Evolutionary conservation across 2,329 filamentous ascomycete species (phyloP), one percentile per base, ranked within the genome.

Genomic region (Camillea tinctor): DNA sequence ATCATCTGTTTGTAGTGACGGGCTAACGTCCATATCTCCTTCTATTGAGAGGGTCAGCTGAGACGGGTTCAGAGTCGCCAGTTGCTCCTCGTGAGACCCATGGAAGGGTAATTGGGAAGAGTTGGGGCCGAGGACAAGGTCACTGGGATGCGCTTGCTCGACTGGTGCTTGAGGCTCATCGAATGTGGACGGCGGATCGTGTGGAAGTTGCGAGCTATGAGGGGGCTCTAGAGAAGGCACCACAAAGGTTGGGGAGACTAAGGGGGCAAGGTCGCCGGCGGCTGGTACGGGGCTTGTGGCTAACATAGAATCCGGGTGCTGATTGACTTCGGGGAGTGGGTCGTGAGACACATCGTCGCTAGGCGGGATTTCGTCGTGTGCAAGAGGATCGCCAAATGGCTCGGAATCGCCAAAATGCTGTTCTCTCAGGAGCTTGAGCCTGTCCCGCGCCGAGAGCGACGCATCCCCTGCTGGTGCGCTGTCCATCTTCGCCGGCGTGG

Each of bases 41-140:
- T 73, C 72, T 30, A 74, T 72, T 4, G 71, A 74, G 20, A 74
- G 56, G 20, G 71, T 72, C 36, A 73, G 60, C 24, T 58, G 54
- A 17, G 72, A 70, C 5, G 72, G 72, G 49, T 74, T 67, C 23
- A 74, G 59, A 6, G 71, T 73, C 22, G 60, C 57, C 17, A 67
- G 69, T 50, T 68, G 70, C 36, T 70, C 71, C 24, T 68, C 61
- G 17, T 61, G 63, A n/a, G 63, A 49, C n/a, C 55, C 36, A 60
- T 40, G n/a, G 50, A 60, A 70, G 13, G 63, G 54, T 24, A 58
- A 55, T 48, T 48, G 55, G 26, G 66, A 53, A 5, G 19, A 52
- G 17, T 54, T 54, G 20, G 61, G 61, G 54, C 57, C 55, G 50
- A 62, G 22, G 8, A 49, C 44, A 17, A 55, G 58, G 21, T 58